Base-by-base conservation (phyloP, 2,329 filamentous ascomycete species). In the Chrysoporthe austroafricana region DNA sequence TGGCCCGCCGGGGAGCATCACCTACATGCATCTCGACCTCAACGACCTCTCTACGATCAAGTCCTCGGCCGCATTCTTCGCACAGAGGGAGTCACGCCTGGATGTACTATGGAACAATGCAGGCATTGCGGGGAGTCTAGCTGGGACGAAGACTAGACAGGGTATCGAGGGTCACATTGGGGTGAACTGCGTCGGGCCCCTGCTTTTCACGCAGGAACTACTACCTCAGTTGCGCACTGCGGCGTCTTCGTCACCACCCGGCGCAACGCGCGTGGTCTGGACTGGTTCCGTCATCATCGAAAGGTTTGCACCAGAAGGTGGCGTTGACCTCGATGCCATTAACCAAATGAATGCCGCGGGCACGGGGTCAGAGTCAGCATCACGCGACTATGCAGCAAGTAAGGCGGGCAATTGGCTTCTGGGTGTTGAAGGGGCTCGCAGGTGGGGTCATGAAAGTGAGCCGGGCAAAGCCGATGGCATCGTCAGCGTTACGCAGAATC, bases 61-160 rank as follows among this genome's bases (percentile, higher is more conserved):
- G 64, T 64, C 76, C 0, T 75, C 79, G 0, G 81, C 77, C 0
- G 71, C 77, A 9, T 69, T 67, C 2, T 84, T 84, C 62, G 66
- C 76, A 0, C 64, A 69, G 0, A 74, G 76, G 9, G 81, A 84
- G 68, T 71, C 73, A 8, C 72, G 75, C 2, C 77, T 84, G 1
- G 77, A 84, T 61, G 77, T 84, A 6, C 74, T 85, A 0, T 80
- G 75, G 74, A 81, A 81, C 70, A 80, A 82, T 9, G 79, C 80
- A 1, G 76, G 76, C 0, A 70, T 72, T 11, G 76, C 75, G 6
- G 66, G 62, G 1, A 32, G 74, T 0, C 70, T 73, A 3, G 21
- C 60, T 2, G 73, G 72, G 2, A 69, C 71, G 1, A 70, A 68
- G 13, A 77, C 75, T 0, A 69, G 46, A 4, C 79, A 80, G 59